phyloP scores from a whole-genome alignment of 805 yeast species.

The Yamadazyma kitorensis region DNA sequence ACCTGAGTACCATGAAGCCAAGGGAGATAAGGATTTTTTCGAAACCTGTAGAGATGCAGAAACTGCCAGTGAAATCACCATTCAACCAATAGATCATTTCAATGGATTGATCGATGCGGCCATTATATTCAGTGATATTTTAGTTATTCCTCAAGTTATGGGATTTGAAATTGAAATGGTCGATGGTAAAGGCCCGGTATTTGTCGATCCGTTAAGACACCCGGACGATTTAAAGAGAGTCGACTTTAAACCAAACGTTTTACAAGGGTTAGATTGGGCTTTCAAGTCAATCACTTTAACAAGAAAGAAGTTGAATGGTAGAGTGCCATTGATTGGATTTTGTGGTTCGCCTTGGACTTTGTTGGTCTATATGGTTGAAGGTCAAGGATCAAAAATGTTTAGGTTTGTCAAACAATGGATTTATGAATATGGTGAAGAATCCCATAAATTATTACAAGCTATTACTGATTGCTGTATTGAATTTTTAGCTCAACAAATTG shows the following conservation, averaged over 20 bases:
- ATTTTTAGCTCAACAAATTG: slow-evolving; percentile 89
- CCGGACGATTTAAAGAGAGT: slow-evolving; percentile 65
- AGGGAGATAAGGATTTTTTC: slow-evolving; percentile 83
- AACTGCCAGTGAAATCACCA: slow-evolving; percentile 88
- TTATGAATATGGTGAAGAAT: slow-evolving; percentile 69
- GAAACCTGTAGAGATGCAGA: slow-evolving; percentile 96
- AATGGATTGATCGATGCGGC: slow-evolving; percentile 94
- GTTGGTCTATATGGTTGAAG: slow-evolving; percentile 95
- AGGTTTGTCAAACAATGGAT: slow-evolving; percentile 92
- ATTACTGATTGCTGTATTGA: slow-evolving; percentile 88
- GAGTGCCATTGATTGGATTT: slow-evolving; percentile 93
- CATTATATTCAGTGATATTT: slow-evolving; percentile 90
- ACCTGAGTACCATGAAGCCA: slow-evolving; percentile 89
- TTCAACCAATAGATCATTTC: slow-evolving; percentile 90
- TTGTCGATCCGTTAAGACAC: slow-evolving; percentile 79
- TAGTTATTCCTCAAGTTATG: slow-evolving; percentile 97
- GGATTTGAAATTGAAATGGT: slow-evolving; percentile 93
- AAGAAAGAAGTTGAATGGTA: slow-evolving; percentile 79
- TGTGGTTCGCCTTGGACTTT: slow-evolving; percentile 99
- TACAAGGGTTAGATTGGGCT: slow-evolving; percentile 87
- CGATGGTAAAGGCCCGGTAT: slow-evolving; percentile 92
- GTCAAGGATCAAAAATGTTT: slow-evolving; percentile 91
- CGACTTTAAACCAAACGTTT: slow-evolving; percentile 64
- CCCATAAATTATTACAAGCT: slow-evolving; percentile 69
- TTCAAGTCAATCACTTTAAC: slow-evolving; percentile 90